Evolutionary conservation across 2,329 filamentous ascomycete genomes (phyloP).

Genomic region (Dactylonectria estremocensis): DNA sequence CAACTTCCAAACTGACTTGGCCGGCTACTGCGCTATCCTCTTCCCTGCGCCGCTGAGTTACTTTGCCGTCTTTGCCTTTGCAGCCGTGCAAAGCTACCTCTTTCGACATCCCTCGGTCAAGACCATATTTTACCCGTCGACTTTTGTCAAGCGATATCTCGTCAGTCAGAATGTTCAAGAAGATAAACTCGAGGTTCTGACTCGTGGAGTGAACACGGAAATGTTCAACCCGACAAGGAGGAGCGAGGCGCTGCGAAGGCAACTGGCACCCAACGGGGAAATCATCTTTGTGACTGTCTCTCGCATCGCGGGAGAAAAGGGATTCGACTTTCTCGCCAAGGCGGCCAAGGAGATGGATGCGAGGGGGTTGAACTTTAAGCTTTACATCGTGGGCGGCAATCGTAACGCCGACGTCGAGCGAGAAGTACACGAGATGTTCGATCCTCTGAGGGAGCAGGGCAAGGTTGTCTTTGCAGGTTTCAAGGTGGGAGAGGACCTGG

Average conservation of each 20-base stretch:
- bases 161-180: slow-evolving; percentile 68
- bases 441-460: slow-evolving; percentile 61
- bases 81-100: slow-evolving; percentile 75
- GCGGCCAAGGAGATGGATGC: slow-evolving; percentile 69
- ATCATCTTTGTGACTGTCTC: slow-evolving; percentile 77
- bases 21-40: slow-evolving; percentile 79
- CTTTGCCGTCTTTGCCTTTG: slow-evolving; percentile 74
- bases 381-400: slow-evolving; percentile 79
- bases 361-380: slow-evolving; percentile 71
- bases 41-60: slow-evolving; percentile 74
- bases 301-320: slow-evolving; percentile 79
- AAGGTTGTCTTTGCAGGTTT: slow-evolving; percentile 79
- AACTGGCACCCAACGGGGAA: slow-evolving; percentile 74
- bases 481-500: slow-evolving; percentile 72
- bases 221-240: slow-evolving; percentile 71
- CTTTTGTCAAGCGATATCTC: slow-evolving; percentile 74
- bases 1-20: slow-evolving; percentile 81
- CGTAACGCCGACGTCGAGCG: slow-evolving; percentile 74
- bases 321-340: slow-evolving; percentile 76
- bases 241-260: slow-evolving; percentile 65
- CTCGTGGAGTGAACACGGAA: slow-evolving; percentile 76
- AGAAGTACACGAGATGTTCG: slow-evolving; percentile 74
- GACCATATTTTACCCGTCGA: slow-evolving; percentile 79
- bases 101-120: slow-evolving; percentile 74
- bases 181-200: slow-evolving; percentile 72